Evolutionary conservation across 2,329 filamentous ascomycete genomes (phyloP).

Genomic region (Sporothrix dimorphospora): DNA sequence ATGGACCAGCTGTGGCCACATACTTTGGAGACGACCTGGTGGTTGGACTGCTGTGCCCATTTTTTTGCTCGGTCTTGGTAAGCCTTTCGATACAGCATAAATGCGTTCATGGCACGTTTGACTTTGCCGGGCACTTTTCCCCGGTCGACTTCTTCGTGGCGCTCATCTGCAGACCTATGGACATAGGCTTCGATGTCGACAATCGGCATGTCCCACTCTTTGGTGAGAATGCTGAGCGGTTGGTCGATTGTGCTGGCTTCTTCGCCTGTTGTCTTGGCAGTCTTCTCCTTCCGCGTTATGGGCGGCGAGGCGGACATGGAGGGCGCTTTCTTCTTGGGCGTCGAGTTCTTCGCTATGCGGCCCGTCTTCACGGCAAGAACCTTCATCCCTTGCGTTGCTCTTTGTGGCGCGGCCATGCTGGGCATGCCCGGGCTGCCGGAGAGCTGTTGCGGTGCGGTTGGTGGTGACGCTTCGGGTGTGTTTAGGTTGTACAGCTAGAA

Average conservation of each 20-base stretch:
- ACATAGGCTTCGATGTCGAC: conserved; percentile 82
- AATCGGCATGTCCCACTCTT: conserved; percentile 64
- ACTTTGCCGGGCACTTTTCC: conserved; percentile 74
- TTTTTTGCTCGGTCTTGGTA: conserved; percentile 85
- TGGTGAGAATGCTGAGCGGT: conserved; percentile 73
- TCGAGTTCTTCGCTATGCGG: conserved; percentile 47
- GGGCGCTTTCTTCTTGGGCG: conserved; percentile 45
- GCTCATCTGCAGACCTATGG: conserved; percentile 66
- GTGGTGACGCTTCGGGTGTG: conserved; percentile 45
- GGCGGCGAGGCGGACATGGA: conserved; percentile 28
- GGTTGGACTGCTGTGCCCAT: conserved; percentile 83
- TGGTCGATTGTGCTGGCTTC: conserved; percentile 57
- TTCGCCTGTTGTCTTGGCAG: conserved; percentile 40
- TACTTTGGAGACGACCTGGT: conserved; percentile 88
- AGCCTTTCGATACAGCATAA: conserved; percentile 95
- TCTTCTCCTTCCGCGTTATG: conserved; percentile 45
- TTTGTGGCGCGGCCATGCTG: conserved; percentile 35
- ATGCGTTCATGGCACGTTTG: conserved; percentile 94
- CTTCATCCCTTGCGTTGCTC: conserved; percentile 41
- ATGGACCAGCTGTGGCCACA: conserved; percentile 84
- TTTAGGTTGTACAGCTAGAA: conserved; percentile 27
- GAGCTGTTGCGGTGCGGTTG: conserved; percentile 42
- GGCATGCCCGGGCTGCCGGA: conserved; percentile 36
- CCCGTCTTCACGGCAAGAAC: conserved; percentile 39
- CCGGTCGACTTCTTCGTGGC: conserved; percentile 68